Percentiles rank a stretch among this genome's conserved stretches.
These are phyloP conservation scores for Dioscorea dumetorum DNA, from an alignment of 106 monocot species.

Conservation along the genomic window DNA sequence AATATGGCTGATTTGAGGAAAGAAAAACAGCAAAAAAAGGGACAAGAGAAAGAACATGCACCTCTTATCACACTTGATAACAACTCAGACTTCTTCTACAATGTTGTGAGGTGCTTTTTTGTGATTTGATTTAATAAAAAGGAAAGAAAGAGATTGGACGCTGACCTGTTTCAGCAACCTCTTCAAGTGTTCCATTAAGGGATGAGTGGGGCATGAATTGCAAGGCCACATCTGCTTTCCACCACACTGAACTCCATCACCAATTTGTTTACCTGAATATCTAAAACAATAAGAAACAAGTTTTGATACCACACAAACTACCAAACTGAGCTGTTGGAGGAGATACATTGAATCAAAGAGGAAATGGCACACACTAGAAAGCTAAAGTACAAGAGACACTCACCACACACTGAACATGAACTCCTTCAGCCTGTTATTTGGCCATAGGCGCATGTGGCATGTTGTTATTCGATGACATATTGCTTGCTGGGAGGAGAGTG, in stretches of 20 bases:
- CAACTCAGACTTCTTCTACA: no score
- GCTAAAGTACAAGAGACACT: neutral
- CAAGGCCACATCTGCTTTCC: constrained; percentile 2
- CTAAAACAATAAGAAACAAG: neutral
- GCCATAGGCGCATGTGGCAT: no score
- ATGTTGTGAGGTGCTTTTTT: no score
- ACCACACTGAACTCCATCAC: neutral
- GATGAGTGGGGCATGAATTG: neutral
- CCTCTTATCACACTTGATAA: no score
- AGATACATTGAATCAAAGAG: neutral
- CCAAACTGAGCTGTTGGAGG: neutral
- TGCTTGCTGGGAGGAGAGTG: no score
- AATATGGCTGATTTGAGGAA: no score
- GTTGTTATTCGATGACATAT: no score
- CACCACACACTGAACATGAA: neutral
- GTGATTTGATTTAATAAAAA: neutral
- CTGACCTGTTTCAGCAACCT: neutral
- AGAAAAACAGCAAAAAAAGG: no score
- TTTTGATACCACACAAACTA: neutral
- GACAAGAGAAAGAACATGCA: no score
- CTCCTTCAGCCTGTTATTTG: no score
- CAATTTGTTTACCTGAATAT: neutral
- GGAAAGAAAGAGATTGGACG: neutral
- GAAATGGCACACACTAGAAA: neutral
- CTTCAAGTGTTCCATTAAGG: neutral